phyloP scores from a whole-genome alignment of 768 basidiomycete species.

The Sarcodon aspratus region DNA sequence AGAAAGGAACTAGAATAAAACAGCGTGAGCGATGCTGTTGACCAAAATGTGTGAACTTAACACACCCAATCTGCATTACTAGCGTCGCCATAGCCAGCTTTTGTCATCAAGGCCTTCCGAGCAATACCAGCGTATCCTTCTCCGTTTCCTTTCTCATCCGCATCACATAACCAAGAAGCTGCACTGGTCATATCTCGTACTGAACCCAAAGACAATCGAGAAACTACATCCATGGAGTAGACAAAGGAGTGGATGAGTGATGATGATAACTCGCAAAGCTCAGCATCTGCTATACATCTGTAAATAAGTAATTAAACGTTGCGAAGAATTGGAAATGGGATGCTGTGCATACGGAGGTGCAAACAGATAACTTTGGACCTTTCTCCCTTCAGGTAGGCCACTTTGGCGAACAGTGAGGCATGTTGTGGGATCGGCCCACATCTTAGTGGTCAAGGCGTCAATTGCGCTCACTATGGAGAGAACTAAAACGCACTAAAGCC shows the following conservation, averaged over 20 bases:
- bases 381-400: slow-evolving; percentile 55
- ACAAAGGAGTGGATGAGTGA: slow-evolving; percentile 68
- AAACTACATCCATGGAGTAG: slow-evolving; percentile 75
- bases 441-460: slow-evolving; percentile 26
- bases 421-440: slow-evolving; percentile 78
- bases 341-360: slow-evolving; percentile 55
- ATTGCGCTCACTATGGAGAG: slow-evolving; percentile 2
- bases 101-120: slow-evolving; percentile 44
- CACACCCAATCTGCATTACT: slow-evolving; percentile 47
- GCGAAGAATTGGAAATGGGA: neutral
- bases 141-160: slow-evolving; percentile 24
- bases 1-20: slow-evolving; percentile 48
- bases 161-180: slow-evolving; percentile 72
- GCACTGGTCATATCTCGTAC: slow-evolving; percentile 68
- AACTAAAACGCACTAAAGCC: slow-evolving; percentile 42
- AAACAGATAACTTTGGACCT: slow-evolving; percentile 68
- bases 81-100: slow-evolving; percentile 42
- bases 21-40: neutral
- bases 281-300: slow-evolving; percentile 53
- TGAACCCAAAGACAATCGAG: slow-evolving; percentile 67
- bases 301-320: neutral
- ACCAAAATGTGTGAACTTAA: neutral
- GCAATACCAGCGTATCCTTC: slow-evolving; percentile 30
- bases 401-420: slow-evolving; percentile 59
- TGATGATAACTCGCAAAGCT: slow-evolving; percentile 46